Evolutionary conservation across 345 rosid genomes (phyloP), one percentile per base, ranked within the genome.

Genomic region (Excoecaria cochinchinensis): DNA sequence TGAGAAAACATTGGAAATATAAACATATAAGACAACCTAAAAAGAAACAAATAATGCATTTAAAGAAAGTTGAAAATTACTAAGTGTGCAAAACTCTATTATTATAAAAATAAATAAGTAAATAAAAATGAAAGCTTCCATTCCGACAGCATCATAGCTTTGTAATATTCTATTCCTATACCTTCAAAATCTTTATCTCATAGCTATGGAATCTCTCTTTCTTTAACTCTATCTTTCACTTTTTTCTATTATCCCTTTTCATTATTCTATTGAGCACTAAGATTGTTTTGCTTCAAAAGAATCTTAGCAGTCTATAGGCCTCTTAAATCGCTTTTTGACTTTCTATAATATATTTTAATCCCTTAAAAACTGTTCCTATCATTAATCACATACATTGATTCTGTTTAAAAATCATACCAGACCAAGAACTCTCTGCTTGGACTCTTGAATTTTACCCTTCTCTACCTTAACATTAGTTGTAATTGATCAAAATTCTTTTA

Each of bases 101-200:
- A 5, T 31, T 15, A 55, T n/a, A 8, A 47, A 70, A 52, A 46
- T 56, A 16, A 53, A 53, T 3, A 53, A 53, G 2, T 5, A 14
- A 21, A 63, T 16, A 74, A 22, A 57, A 39, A 53, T 53, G 44
- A 78, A 55, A 9, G 74, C 80, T 87, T 82, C 74, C 58, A 79
- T 82, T 79, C 87, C 82, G 83, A 84, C 87, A 84, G 48, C 80
- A 83, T 75, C 69, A 61, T 70, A 39, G 12, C 31, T 69, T 70
- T 75, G 55, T 56, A 67, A 74, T 81, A 73, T 74, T 84, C 73
- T 76, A 76, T 77, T 82, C 70, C 63, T n/a, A 71, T 42, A 8
- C 65, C 78, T 74, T 52, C 56, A 57, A 63, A 24, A n/a, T 46
- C 59, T 64, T 69, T 44, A 38, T 80, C 71, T 74, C 75, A 9